These are phyloP conservation scores for Trametes polyzona DNA, from an alignment of 1,284 basidiomycete species.

Conservation along the genomic window DNA sequence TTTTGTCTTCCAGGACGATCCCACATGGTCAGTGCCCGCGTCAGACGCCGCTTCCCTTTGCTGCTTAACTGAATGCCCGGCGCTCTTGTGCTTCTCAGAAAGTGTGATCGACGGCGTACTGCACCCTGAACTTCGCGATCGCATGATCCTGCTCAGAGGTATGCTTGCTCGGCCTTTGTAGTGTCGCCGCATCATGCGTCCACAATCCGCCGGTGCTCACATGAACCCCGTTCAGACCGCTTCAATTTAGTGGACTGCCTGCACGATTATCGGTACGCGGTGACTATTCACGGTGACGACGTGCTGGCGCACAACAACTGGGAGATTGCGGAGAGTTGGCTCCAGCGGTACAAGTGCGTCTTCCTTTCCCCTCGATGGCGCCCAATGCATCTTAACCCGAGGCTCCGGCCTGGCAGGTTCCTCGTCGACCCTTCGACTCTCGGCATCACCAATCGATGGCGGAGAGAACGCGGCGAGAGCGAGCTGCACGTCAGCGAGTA, in stretches of 20 bases:
- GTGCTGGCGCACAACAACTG: conserved; percentile 86
- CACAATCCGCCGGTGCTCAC: background rate
- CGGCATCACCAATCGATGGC: conserved; percentile 72
- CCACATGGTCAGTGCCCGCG: conserved; percentile 68
- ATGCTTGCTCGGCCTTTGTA: background rate
- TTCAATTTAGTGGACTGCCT: conserved; percentile 79
- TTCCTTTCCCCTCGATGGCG: background rate
- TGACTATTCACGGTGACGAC: conserved; percentile 86
- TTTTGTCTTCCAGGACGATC: conserved; percentile 59
- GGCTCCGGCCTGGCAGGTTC: conserved; percentile 50
- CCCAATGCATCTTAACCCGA: background rate
- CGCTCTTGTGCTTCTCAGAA: conserved; percentile 47
- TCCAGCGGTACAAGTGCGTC: conserved; percentile 78
- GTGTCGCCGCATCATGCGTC: background rate
- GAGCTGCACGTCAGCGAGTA: conserved; percentile 23
- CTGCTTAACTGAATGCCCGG: conserved; percentile 7
- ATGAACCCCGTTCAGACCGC: conserved; percentile 52
- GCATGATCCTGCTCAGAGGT: conserved; percentile 88
- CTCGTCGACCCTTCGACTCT: conserved; percentile 70
- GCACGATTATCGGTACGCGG: conserved; percentile 65
- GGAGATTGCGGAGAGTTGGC: conserved; percentile 85
- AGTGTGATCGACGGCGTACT: conserved; percentile 88
- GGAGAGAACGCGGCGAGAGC: conserved; percentile 25
- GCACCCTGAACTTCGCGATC: conserved; percentile 85
- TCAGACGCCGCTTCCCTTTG: conserved; percentile 2